Base-by-base conservation (phyloP, 768 basidiomycete species). In the Naematelia aurantialba region DNA sequence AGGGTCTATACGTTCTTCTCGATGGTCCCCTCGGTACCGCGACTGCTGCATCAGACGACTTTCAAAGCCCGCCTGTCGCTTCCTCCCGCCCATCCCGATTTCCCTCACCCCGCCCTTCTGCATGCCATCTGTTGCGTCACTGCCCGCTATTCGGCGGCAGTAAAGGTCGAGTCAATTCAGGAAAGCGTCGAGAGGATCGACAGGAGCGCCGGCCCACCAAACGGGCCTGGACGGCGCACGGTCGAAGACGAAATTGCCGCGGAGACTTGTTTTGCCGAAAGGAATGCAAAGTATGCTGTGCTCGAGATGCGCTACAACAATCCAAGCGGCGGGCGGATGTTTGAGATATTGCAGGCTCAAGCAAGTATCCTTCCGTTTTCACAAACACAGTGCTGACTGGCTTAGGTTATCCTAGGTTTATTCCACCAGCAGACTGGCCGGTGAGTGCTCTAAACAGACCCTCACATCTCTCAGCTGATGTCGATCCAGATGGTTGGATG, bases 71-170 rank as follows among this genome's bases (percentile, higher is more conserved):
- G 84, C 1, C 81, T 91, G 29, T 77, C 83, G 0, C 78, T 89
- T 3, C 83, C 87, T 1, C 85, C 86, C 0, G 81, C 79, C 22
- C 87, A 89, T 65, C 82, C 85, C 2, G 84, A 85, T 58, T 92
- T 89, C 66, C 90, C 90, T 10, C 81, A 82, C 29, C 69, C 81
- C 3, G 81, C 85, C 5, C 76, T 90, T 45, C 80, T 92, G 0
- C 89, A 92, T 71, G 88, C 88, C 11, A 87, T 92, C 52, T 90
- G 89, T 75, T 89, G 89, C 1, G 81, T 87, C 44, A 85, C 87
- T 19, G 87, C 87, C 59, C 79, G 89, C 24, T 91, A 88, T 63
- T 87, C 87, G 0, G 84, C 85, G 5, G 85, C 65, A 2, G 72
- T 77, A 44, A 63, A 58, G 42, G 45, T 46, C 17, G 22, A 46